Base-by-base conservation (phyloP, 768 basidiomycete genomes). In the Xerocomus spinulosus region DNA sequence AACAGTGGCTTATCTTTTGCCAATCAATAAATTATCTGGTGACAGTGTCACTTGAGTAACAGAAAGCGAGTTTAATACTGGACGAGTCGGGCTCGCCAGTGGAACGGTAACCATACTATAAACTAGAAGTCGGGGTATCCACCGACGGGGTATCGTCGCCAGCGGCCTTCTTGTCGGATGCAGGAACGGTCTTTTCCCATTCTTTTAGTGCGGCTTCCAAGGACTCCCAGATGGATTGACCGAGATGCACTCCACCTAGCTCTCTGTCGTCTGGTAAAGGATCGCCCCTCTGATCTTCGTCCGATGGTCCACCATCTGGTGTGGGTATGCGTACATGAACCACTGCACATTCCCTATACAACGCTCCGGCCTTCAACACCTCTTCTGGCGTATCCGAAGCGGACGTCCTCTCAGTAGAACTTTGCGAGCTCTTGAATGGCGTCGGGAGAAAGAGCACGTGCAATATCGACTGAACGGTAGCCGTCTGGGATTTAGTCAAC, bases 391-490 rank as follows among this genome's bases (percentile, higher is more conserved):
- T 20, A 21, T 48, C 56, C 18, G 55, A 56, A 12, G 34, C 10
- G 5, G 56, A 14, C 7, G 52, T 41, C 24, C 25, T 20, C 9
- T 32, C n/a, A 38, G 53, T 39, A 7, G 61, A 43, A 1, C 60
- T 41, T 30, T 66, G 67, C 4, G 74, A 60, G 33, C 74, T 68
- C 64, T 87, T 88, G 70, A 87, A 82, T 3, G 87, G 86, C 3
- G 85, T 87, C 1, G 88, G 88, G 14, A 91, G 75, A 63, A 88
- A 92, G 13, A 95, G 76, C 0, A 77, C 83, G 51, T 92, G 92
- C 3, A 93, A 66, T n/a, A 92, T 71, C 3, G 82, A 77, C 61
- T 95, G 88, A n/a, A 87, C 70, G 0, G 84, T 70, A 8, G 79
- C 69, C 3, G 52, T 60, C 1, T 88, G 76, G 0, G 83, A 80